Evolutionary conservation across 352 stramenopile species (phyloP).

Genomic region (Lagenidium sp.): DNA sequence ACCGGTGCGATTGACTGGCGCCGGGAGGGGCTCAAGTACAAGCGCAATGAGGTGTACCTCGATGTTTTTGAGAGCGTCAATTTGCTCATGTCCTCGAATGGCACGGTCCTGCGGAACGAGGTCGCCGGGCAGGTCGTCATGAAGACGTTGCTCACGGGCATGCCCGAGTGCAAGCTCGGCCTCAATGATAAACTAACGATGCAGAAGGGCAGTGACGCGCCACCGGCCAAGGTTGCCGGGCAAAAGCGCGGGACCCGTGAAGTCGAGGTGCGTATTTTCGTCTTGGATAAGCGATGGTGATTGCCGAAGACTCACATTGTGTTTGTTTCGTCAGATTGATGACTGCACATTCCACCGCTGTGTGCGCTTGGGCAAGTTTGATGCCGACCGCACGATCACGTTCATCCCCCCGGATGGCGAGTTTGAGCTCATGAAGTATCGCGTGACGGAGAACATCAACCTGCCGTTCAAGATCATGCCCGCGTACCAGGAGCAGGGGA

Average conservation of each 20-base stretch:
- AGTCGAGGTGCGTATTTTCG: slow-evolving; percentile 43
- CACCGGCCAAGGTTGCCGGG: slow-evolving; percentile 39
- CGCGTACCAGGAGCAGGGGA: slow-evolving; percentile 92
- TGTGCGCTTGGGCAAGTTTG: slow-evolving; percentile 97
- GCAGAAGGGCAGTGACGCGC: slow-evolving; percentile 83
- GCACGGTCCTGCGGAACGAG: slow-evolving; percentile 93
- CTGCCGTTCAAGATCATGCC: slow-evolving; percentile 97
- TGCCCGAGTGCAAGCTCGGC: slow-evolving; percentile 98
- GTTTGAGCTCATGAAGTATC: slow-evolving; percentile 99
- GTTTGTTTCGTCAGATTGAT: slow-evolving; percentile 79
- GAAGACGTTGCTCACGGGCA: slow-evolving; percentile 97
- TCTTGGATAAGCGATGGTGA: too few relatives aligned
- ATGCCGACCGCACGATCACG: slow-evolving; percentile 94
- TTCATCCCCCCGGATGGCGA: slow-evolving; percentile 98
- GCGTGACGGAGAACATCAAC: slow-evolving; percentile 97
- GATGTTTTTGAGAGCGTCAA: slow-evolving; percentile 97
- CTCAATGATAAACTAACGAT: slow-evolving; percentile 99
- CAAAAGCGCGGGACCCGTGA: slow-evolving; percentile 70
- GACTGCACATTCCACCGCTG: slow-evolving; percentile 99
- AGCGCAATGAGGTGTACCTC: slow-evolving; percentile 98
- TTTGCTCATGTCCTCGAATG: slow-evolving; percentile 92
- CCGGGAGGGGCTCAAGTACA: slow-evolving; percentile 96
- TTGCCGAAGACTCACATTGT: too few relatives aligned
- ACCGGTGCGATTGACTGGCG: slow-evolving; percentile 88
- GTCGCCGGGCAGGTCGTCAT: slow-evolving; percentile 95